phyloP scores from a whole-genome alignment of 1,284 basidiomycete genomes.

The Cryptococcus sp. region DNA sequence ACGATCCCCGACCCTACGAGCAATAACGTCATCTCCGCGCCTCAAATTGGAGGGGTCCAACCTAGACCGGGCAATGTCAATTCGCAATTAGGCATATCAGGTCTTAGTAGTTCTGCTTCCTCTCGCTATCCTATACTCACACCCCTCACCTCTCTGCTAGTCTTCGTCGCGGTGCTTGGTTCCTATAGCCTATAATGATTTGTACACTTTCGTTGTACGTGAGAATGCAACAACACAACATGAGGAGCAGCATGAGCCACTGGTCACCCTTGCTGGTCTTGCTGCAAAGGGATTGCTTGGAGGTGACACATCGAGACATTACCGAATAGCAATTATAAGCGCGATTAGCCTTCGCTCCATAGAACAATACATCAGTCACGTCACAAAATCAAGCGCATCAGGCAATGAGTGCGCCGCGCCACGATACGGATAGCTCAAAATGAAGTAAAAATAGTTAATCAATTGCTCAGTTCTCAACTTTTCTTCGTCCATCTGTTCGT shows the following conservation, averaged over 20 bases:
- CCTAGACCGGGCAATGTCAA: too few relatives aligned
- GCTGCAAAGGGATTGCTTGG: too few relatives aligned
- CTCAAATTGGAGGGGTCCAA: too few relatives aligned
- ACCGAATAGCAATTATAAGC: too few relatives aligned
- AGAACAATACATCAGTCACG: conserved; percentile 2
- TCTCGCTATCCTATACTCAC: neutral
- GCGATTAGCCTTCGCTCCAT: too few relatives aligned
- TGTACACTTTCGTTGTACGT: too few relatives aligned
- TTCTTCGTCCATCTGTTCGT: neutral
- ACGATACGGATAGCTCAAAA: neutral
- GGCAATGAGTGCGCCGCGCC: neutral
- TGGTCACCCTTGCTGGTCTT: too few relatives aligned
- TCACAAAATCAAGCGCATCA: neutral
- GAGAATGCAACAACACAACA: too few relatives aligned
- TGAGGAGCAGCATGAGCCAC: too few relatives aligned
- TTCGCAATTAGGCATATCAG: neutral
- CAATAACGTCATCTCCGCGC: neutral
- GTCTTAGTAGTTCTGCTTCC: neutral
- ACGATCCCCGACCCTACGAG: neutral
- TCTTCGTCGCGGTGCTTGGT: neutral
- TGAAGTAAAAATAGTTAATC: neutral
- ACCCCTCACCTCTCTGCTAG: neutral
- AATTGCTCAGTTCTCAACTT: conserved; percentile 3
- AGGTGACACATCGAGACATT: too few relatives aligned
- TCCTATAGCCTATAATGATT: neutral